phyloP scores from a whole-genome alignment of 2,329 filamentous ascomycete species.

The Clarireedia monteithiana region DNA sequence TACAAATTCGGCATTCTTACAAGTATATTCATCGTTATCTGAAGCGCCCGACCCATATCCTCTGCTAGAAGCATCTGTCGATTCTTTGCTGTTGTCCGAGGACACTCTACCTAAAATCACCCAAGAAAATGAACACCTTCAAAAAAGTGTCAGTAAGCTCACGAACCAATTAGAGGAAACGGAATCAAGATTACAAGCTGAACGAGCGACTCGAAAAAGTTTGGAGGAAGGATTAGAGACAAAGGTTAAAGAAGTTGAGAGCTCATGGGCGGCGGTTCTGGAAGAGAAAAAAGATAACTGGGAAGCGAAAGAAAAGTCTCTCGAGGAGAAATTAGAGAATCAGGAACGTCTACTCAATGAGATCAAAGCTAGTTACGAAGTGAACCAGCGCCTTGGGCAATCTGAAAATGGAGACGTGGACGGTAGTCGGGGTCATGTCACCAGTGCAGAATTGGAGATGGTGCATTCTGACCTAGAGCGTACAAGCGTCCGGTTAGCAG shows the following conservation, averaged over 20 bases:
- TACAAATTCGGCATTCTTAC: conserved; percentile 86
- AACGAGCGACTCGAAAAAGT: conserved; percentile 63
- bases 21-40: conserved; percentile 85
- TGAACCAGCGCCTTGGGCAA: conserved; percentile 79
- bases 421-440: conserved; percentile 54
- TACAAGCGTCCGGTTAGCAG: conserved; percentile 76
- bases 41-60: conserved; percentile 97
- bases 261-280: conserved; percentile 81
- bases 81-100: conserved; percentile 84
- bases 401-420: conserved; percentile 55
- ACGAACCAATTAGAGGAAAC: conserved; percentile 77
- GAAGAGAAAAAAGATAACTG: conserved; percentile 95
- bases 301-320: conserved; percentile 81
- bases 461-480: conserved; percentile 86
- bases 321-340: conserved; percentile 91
- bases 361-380: conserved; percentile 94
- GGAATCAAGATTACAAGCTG: conserved; percentile 71
- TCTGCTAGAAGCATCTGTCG: conserved; percentile 89
- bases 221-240: conserved; percentile 70
- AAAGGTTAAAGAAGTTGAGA: conserved; percentile 82
- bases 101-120: conserved; percentile 85
- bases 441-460: conserved; percentile 88
- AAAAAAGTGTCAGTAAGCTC: conserved; percentile 66
- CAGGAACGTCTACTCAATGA: conserved; percentile 90
- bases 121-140: conserved; percentile 83